These are phyloP conservation scores for Populus hybrid DNA, from an alignment of 441 rosid species.

Conservation along the genomic window DNA sequence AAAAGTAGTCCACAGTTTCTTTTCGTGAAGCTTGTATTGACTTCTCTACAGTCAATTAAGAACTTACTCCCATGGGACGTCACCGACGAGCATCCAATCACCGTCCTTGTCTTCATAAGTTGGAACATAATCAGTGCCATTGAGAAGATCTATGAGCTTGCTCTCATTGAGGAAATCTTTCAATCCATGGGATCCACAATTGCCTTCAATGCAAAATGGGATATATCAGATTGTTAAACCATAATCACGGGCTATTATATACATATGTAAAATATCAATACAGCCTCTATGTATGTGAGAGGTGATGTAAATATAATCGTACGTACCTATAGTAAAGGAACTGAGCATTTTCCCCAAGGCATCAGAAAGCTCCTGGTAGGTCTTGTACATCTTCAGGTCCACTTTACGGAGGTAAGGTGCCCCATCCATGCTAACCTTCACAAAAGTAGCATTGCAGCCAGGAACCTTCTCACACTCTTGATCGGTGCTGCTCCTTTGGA, in stretches of 20 bases:
- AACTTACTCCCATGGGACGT: constrained; percentile 86
- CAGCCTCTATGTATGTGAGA: not conserved
- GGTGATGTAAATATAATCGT: not conserved
- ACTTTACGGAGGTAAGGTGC: constrained; percentile 92
- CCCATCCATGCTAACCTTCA: constrained; percentile 90
- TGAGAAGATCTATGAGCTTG: constrained; percentile 58
- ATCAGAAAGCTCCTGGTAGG: constrained; percentile 59
- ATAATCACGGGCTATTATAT: not conserved
- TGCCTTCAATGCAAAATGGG: constrained; percentile 23
- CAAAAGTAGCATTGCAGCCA: constrained; percentile 36
- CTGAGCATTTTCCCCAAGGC: constrained; percentile 68
- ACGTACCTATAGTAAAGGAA: constrained; percentile 61
- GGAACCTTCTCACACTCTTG: constrained; percentile 29
- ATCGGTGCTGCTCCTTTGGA: constrained; percentile 37
- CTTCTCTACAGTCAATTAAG: not conserved
- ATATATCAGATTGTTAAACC: not conserved
- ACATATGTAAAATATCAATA: not conserved
- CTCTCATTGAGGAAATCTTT: constrained; percentile 72
- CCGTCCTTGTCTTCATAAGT: constrained; percentile 92
- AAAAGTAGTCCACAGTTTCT: too few relatives aligned
- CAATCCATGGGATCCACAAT: constrained; percentile 70
- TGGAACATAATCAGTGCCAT: constrained; percentile 68
- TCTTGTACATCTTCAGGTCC: constrained; percentile 63
- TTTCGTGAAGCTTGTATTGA: not conserved
- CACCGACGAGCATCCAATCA: constrained; percentile 30